These are phyloP conservation scores for Clausena lansium DNA, from an alignment of 345 rosid genomes.

Conservation along the genomic window DNA sequence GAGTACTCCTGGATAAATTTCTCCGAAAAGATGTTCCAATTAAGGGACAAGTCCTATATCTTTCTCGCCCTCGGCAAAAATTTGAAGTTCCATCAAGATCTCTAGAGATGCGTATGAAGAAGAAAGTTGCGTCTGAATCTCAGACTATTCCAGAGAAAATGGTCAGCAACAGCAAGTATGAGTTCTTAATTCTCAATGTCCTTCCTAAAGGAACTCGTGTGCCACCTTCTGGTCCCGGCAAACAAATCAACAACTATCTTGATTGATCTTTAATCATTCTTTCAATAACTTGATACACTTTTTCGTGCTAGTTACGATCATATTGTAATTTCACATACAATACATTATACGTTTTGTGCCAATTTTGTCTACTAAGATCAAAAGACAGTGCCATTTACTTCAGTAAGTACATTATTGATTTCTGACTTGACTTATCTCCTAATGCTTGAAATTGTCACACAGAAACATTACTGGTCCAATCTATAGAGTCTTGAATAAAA, in stretches of 20 bases:
- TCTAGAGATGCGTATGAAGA: background rate
- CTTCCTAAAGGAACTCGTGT: conserved; percentile 23
- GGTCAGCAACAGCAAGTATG: background rate
- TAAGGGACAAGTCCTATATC: background rate
- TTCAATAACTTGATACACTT: background rate
- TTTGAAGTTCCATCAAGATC: background rate
- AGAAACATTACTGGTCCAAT: background rate
- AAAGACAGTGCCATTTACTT: too few species aligned
- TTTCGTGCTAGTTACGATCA: background rate
- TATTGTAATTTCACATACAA: background rate
- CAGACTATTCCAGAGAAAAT: background rate
- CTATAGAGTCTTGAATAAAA: background rate
- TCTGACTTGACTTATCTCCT: too few species aligned
- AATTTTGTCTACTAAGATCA: background rate
- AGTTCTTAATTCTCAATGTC: conserved; percentile 25
- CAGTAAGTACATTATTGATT: too few species aligned
- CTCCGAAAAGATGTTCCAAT: background rate
- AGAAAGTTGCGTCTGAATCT: background rate
- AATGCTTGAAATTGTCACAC: background rate
- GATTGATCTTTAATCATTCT: conserved; percentile 7
- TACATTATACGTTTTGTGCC: background rate
- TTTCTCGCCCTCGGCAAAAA: background rate
- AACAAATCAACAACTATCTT: conserved; percentile 18
- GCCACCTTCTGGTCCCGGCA: conserved; percentile 38
- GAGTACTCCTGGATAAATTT: conserved; percentile 10